phyloP scores from a whole-genome alignment of 2,329 filamentous ascomycete genomes.

The Davidsoniella neocaledoniae region DNA sequence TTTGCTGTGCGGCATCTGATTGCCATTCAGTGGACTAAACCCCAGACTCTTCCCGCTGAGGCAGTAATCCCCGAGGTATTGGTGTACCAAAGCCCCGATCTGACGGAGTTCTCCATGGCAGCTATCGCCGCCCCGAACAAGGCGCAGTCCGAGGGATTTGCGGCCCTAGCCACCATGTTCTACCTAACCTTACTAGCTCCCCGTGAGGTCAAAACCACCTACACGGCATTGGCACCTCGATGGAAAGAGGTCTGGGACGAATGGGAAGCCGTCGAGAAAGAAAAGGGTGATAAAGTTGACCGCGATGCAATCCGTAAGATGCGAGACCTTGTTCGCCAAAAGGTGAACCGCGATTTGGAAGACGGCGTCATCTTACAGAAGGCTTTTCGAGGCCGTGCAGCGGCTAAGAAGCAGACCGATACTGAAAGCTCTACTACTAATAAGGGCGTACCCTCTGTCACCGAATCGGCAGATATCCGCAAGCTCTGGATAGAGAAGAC shows the following conservation, averaged over 20 bases:
- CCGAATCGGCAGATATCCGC: conserved; percentile 33
- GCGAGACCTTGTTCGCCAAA: conserved; percentile 50
- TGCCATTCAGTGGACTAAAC: conserved; percentile 62
- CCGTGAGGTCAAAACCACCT: conserved; percentile 67
- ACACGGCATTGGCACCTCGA: conserved; percentile 55
- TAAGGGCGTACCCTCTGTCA: conserved; percentile 22
- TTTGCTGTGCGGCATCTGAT: conserved; percentile 65
- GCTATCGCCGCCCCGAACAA: conserved; percentile 55
- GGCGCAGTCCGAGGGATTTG: conserved; percentile 73
- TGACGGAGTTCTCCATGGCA: conserved; percentile 55
- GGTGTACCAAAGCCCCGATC: conserved; percentile 23
- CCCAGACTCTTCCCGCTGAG: conserved; percentile 35
- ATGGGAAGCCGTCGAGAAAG: conserved; percentile 53
- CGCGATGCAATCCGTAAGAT: conserved; percentile 51
- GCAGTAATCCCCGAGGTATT: conserved; percentile 24
- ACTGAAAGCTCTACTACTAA: conserved; percentile 32
- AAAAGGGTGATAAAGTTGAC: conserved; percentile 51
- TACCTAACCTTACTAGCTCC: conserved; percentile 58
- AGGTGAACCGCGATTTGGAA: conserved; percentile 51
- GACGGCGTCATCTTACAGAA: conserved; percentile 62
- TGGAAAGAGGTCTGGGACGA: conserved; percentile 84
- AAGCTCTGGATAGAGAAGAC: conserved; percentile 44
- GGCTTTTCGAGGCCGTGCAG: conserved; percentile 50
- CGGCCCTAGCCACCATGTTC: conserved; percentile 70
- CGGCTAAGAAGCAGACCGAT: conserved; percentile 29